A percentile compares a stretch with the other conserved stretches of the same genome.
phyloP scores from a whole-genome alignment of 441 rosid species.

The Croton laevigatus region DNA sequence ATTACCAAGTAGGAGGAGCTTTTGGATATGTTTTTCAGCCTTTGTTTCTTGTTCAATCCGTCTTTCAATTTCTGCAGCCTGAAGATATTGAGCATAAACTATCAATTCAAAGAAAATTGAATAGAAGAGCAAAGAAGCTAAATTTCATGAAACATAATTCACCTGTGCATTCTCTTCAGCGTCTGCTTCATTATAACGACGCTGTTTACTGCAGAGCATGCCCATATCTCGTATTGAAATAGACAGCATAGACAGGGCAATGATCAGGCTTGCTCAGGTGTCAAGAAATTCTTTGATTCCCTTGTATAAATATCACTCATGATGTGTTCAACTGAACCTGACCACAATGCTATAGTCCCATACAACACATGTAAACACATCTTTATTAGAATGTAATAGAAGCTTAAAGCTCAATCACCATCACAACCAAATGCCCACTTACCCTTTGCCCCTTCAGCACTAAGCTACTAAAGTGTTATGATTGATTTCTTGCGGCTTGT shows the following conservation, averaged over 20 bases:
- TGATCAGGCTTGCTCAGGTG: slow-evolving; percentile 29
- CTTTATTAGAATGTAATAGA: background rate
- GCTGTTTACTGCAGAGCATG: slow-evolving; percentile 77
- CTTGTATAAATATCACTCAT: slow-evolving; percentile 29
- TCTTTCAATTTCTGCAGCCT: slow-evolving; percentile 93
- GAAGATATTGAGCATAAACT: slow-evolving; percentile 21
- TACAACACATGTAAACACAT: slow-evolving; percentile 2
- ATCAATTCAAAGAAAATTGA: slow-evolving; percentile 2
- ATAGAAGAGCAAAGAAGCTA: slow-evolving; percentile 15
- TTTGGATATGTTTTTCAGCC: slow-evolving; percentile 91
- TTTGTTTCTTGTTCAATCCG: slow-evolving; percentile 92
- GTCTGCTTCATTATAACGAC: slow-evolving; percentile 57
- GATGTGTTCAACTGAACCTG: slow-evolving; percentile 24
- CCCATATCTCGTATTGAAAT: slow-evolving; percentile 61
- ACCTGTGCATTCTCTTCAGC: slow-evolving; percentile 83
- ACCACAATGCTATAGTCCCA: slow-evolving; percentile 18
- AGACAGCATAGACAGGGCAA: slow-evolving; percentile 48
- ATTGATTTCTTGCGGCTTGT: background rate
- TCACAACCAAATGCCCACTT: background rate
- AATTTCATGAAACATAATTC: slow-evolving; percentile 16
- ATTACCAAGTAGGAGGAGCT: slow-evolving; percentile 86
- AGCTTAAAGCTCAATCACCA: background rate
- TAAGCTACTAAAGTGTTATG: background rate
- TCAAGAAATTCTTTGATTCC: slow-evolving; percentile 26
- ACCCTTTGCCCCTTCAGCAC: background rate